These are phyloP conservation scores for Boletellus emodensis DNA, from an alignment of 768 basidiomycete species.

Conservation along the genomic window DNA sequence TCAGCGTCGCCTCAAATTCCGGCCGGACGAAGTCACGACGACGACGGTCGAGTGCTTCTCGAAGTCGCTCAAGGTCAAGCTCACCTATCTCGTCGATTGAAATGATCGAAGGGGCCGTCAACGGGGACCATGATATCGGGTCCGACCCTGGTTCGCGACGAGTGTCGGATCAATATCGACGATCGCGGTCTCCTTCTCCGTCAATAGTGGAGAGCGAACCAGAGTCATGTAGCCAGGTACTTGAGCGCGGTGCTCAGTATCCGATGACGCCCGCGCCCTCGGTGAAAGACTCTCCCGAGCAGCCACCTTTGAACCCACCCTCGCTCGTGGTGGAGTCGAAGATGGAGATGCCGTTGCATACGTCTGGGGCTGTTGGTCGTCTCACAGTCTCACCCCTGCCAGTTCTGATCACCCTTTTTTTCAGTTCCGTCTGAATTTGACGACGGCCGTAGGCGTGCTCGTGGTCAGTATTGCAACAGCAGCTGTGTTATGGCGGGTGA, in stretches of 20 bases:
- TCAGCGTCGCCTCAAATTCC: conserved; percentile 66
- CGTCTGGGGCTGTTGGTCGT: conserved; percentile 28
- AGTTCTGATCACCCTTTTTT: conserved; percentile 21
- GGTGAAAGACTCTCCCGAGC: conserved; percentile 28
- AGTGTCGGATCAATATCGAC: conserved; percentile 21
- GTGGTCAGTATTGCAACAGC: conserved; percentile 66
- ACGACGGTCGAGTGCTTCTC: conserved; percentile 42
- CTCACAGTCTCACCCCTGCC: conserved; percentile 13
- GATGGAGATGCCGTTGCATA: conserved; percentile 14
- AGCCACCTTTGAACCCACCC: conserved; percentile 7
- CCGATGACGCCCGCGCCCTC: conserved; percentile 31
- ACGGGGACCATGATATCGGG: conserved; percentile 13
- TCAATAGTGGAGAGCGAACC: conserved; percentile 55
- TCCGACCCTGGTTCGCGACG: conserved; percentile 21
- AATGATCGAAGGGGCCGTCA: conserved; percentile 29
- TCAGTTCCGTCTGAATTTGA: conserved; percentile 33
- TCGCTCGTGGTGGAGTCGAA: conserved; percentile 14
- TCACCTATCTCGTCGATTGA: conserved; percentile 34
- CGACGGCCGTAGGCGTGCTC: conserved; percentile 58
- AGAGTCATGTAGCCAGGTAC: conserved; percentile 10
- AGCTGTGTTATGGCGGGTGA: conserved; percentile 71
- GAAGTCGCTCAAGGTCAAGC: conserved; percentile 35
- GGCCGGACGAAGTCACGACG: conserved; percentile 36
- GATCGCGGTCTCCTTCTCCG: conserved; percentile 29
- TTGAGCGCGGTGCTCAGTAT: conserved; percentile 21